Conservation (phyloP, 306 rosid genomes). For the Vachellia pachyceras region DNA sequence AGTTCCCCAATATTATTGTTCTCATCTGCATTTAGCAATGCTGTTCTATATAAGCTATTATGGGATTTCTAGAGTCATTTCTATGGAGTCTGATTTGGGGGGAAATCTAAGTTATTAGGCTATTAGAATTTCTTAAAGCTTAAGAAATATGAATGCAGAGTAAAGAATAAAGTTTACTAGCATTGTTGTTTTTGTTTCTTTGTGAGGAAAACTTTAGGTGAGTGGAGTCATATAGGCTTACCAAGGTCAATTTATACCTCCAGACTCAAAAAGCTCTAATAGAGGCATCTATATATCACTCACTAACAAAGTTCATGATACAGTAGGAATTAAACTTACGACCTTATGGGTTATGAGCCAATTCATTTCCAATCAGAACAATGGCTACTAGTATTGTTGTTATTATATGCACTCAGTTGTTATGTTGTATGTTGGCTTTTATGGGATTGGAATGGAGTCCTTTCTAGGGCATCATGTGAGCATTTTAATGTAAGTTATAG, state of each 20-base stretch:
- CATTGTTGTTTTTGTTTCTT: background rate
- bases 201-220: no score
- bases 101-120: slow-evolving; percentile 78
- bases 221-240: no score
- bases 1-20: background rate
- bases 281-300: no score
- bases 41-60: background rate
- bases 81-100: background rate
- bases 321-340: no score
- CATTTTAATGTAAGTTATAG: background rate
- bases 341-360: no score
- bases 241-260: no score
- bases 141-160: slow-evolving; percentile 42
- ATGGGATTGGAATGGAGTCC: background rate
- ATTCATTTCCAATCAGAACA: slow-evolving; percentile 35
- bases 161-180: slow-evolving; percentile 47
- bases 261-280: no score
- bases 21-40: background rate
- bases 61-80: background rate
- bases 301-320: no score
- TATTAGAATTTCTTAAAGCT: slow-evolving; percentile 65
- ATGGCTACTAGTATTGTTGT: background rate
- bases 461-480: background rate
- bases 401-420: background rate
- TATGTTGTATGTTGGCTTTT: background rate